These are phyloP conservation scores for Leccinum disarticulatum DNA, from an alignment of 768 basidiomycete genomes.

Conservation along the genomic window DNA sequence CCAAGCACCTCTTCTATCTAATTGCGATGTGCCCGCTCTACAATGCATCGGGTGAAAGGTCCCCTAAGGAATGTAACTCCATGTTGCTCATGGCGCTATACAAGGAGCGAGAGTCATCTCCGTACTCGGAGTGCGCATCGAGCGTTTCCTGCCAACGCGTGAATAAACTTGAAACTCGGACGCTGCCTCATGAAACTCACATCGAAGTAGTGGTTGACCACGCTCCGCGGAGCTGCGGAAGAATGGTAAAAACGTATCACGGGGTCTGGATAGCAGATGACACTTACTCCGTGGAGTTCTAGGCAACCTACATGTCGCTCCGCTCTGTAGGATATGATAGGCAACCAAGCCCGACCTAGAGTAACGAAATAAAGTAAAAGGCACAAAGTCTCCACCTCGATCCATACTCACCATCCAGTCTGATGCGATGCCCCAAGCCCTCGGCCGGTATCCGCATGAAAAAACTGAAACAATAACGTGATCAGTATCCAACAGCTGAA, in stretches of 20 bases:
- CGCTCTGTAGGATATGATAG: constrained; percentile 89
- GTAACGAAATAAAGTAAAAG: background rate
- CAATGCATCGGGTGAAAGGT: constrained; percentile 70
- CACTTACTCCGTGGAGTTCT: constrained; percentile 89
- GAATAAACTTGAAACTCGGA: constrained; percentile 1
- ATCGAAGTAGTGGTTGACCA: constrained; percentile 93
- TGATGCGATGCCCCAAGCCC: constrained; percentile 98
- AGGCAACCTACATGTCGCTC: constrained; percentile 84
- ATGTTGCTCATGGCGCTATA: constrained; percentile 58
- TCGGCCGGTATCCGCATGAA: constrained; percentile 90
- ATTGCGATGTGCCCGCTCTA: constrained; percentile 27
- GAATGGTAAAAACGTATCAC: constrained; percentile 7
- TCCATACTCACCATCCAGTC: constrained; percentile 78
- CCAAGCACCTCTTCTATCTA: background rate
- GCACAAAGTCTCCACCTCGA: background rate
- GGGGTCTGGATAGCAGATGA: background rate
- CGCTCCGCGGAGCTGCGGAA: constrained; percentile 73
- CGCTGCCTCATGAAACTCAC: constrained; percentile 42
- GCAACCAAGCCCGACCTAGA: constrained; percentile 85
- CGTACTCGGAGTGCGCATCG: constrained; percentile 69
- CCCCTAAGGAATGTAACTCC: constrained; percentile 59
- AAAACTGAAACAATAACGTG: constrained; percentile 55
- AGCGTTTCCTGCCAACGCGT: constrained; percentile 59
- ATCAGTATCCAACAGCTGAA: constrained; percentile 2
- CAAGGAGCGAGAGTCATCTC: constrained; percentile 65